These are phyloP conservation scores for Choiromyces venosus DNA, from an alignment of 495 filamentous ascomycete genomes.

Conservation along the genomic window DNA sequence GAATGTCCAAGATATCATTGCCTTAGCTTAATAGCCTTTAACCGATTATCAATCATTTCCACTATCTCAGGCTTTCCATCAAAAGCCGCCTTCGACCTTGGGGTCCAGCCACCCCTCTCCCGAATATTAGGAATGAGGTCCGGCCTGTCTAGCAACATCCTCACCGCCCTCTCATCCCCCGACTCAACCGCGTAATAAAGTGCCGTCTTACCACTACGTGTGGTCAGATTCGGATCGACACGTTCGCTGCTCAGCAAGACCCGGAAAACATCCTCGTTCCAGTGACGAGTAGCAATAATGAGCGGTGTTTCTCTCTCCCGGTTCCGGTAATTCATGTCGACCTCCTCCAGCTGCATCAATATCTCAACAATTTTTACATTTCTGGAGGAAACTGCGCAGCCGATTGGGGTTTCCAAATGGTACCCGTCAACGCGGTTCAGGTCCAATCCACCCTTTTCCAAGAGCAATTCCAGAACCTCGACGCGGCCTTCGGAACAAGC, in stretches of 20 bases:
- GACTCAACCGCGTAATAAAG: conserved; percentile 26
- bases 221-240: neutral
- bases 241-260: neutral
- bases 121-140: neutral
- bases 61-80: neutral
- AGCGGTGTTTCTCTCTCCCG: neutral
- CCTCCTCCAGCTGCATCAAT: neutral
- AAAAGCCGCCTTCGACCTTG: too few relatives aligned
- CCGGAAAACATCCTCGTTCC: neutral
- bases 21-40: neutral
- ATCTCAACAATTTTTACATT: neutral
- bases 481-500: neutral
- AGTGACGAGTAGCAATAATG: neutral
- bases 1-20: neutral
- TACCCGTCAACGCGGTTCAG: neutral
- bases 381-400: neutral
- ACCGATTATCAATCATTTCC: neutral
- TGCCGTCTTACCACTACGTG: conserved; percentile 16
- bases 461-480: neutral
- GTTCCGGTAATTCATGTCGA: neutral
- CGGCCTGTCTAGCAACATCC: conserved; percentile 8
- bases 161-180: conserved; percentile 16
- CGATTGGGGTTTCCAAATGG: neutral
- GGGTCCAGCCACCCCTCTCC: neutral
- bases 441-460: neutral